A percentile compares a stretch with the other conserved stretches of the same genome.
Evolutionary conservation across 768 basidiomycete genomes (phyloP).

Genomic region (Clavulina sp.): DNA sequence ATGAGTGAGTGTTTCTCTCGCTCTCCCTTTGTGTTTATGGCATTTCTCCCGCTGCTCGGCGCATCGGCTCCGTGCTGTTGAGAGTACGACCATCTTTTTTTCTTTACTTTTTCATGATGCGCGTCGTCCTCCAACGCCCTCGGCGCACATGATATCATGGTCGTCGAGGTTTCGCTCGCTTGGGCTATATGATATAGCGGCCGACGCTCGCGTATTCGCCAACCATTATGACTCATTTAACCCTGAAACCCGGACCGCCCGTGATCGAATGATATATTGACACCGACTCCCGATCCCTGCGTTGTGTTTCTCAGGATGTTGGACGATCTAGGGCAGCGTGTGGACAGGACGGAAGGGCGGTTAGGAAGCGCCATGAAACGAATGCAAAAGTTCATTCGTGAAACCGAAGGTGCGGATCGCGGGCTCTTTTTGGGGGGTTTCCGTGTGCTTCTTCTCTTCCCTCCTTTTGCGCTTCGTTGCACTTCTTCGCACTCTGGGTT

Average conservation of each 20-base stretch:
- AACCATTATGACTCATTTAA: background rate
- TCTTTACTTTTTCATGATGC: no score
- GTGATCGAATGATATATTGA: background rate
- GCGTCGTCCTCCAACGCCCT: background rate
- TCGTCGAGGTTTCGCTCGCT: background rate
- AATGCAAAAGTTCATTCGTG: conserved; percentile 64
- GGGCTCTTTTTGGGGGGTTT: background rate
- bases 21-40: conserved; percentile 4
- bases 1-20: conserved; percentile 42
- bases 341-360: conserved; percentile 50
- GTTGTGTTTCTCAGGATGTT: conserved; percentile 63
- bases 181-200: no score
- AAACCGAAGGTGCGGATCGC: conserved; percentile 49
- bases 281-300: background rate
- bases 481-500: background rate
- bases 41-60: no score
- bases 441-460: background rate
- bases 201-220: no score
- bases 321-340: conserved; percentile 54
- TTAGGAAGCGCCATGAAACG: conserved; percentile 45
- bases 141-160: background rate
- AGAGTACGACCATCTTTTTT: no score
- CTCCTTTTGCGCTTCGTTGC: no score
- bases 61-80: no score
- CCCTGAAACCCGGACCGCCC: background rate